Evolutionary conservation across 495 filamentous ascomycete genomes (phyloP).

Genomic region (Penicillium maclennaniae): DNA sequence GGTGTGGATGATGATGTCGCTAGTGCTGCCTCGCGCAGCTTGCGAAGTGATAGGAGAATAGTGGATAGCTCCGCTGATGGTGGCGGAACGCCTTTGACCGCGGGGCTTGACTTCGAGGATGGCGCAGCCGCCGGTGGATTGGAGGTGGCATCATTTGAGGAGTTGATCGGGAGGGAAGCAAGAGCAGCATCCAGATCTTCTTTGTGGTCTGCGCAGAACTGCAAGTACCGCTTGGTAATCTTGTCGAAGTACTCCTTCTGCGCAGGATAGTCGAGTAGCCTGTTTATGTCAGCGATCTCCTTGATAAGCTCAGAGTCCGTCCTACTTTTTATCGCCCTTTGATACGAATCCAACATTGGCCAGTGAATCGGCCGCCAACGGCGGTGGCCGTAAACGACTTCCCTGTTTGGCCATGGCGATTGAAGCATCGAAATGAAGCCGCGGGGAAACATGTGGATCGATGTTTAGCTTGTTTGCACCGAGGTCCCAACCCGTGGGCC

Average conservation of each 20-base stretch:
- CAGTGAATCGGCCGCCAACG: slow-evolving; percentile 60
- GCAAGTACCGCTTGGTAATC: slow-evolving; percentile 82
- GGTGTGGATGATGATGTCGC: slow-evolving; percentile 62
- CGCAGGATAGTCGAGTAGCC: slow-evolving; percentile 67
- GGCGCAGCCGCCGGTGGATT: slow-evolving; percentile 36
- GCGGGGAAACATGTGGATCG: slow-evolving; percentile 6
- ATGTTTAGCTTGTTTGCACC: slow-evolving; percentile 22
- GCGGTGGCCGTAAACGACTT: slow-evolving; percentile 63
- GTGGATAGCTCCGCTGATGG: slow-evolving; percentile 53
- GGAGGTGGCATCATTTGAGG: slow-evolving; percentile 38
- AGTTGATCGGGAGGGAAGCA: slow-evolving; percentile 54
- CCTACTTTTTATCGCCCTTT: slow-evolving; percentile 76
- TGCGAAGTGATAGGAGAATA: slow-evolving; percentile 73
- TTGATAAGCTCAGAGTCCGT: neutral
- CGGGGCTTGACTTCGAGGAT: slow-evolving; percentile 17
- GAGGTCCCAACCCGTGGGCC: slow-evolving; percentile 21
- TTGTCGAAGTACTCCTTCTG: slow-evolving; percentile 83
- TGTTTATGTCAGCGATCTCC: slow-evolving; percentile 30
- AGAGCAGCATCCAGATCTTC: slow-evolving; percentile 72
- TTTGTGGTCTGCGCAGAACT: slow-evolving; percentile 70
- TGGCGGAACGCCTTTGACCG: slow-evolving; percentile 25
- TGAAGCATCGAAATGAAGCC: slow-evolving; percentile 7
- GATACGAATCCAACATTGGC: slow-evolving; percentile 78
- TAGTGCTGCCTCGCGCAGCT: slow-evolving; percentile 79
- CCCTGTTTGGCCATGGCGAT: slow-evolving; percentile 25